Evolutionary conservation across 805 yeast genomes (phyloP).

Genomic region (Wickerhamiella galacta): DNA sequence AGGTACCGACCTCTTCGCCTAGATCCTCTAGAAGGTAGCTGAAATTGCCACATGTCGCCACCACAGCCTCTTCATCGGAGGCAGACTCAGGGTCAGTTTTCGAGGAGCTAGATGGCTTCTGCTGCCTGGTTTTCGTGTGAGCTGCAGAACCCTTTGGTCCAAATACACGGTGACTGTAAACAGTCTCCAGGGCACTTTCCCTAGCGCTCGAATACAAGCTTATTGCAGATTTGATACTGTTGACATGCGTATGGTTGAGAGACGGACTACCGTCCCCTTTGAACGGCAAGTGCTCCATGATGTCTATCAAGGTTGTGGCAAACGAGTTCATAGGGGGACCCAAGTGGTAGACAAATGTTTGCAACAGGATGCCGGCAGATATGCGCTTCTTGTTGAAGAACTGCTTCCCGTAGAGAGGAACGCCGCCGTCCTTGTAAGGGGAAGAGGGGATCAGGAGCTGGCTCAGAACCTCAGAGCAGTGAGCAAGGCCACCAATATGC

Average conservation of each 20-base stretch:
- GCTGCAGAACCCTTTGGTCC: constrained; percentile 1
- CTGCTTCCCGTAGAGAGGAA: not conserved
- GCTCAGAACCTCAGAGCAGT: constrained; percentile 55
- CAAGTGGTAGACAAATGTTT: constrained; percentile 45
- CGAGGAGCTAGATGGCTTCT: not conserved
- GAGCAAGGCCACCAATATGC: constrained; percentile 48
- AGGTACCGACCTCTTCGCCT: constrained; percentile 37
- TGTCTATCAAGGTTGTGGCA: constrained; percentile 43
- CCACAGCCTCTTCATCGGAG: constrained; percentile 60
- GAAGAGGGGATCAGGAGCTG: constrained; percentile 27
- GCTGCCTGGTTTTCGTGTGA: no score
- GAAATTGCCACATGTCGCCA: constrained; percentile 73
- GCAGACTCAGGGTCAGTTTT: no score
- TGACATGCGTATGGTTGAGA: constrained; percentile 27
- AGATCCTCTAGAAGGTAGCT: constrained; percentile 46
- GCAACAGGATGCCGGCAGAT: constrained; percentile 32
- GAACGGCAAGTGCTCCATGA: constrained; percentile 39
- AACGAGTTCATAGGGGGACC: constrained; percentile 62
- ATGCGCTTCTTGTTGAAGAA: not conserved
- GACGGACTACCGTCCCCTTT: constrained; percentile 23
- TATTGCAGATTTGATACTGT: constrained; percentile 32
- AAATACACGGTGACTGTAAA: constrained; percentile 42
- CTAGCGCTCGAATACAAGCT: constrained; percentile 43
- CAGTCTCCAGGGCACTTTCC: constrained; percentile 34
- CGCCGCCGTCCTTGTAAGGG: not conserved